Evolutionary conservation across 2,329 filamentous ascomycete genomes (phyloP).

Genomic region (Cladobotryum protrusum): DNA sequence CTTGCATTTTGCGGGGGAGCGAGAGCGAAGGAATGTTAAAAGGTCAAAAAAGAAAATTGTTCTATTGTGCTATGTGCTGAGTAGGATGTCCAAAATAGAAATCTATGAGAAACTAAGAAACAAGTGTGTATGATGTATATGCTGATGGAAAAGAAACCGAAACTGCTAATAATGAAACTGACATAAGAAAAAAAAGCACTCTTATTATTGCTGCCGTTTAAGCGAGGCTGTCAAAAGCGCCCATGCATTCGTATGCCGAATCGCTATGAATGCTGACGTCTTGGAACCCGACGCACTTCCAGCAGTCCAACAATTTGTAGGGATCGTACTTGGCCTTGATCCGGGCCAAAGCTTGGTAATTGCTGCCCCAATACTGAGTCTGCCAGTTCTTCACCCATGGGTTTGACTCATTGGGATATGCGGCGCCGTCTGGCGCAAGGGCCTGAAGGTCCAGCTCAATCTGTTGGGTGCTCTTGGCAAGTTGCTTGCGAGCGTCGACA

Average conservation of each 20-base stretch:
- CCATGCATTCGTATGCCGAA: background rate
- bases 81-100: background rate
- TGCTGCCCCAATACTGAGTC: constrained; percentile 1
- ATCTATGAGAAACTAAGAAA: background rate
- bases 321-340: constrained; percentile 11
- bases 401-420: constrained; percentile 11
- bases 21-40: too few relatives aligned
- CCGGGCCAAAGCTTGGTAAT: background rate
- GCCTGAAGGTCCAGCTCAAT: background rate
- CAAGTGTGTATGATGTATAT: too few relatives aligned
- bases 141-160: too few relatives aligned
- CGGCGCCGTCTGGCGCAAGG: constrained; percentile 1
- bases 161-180: too few relatives aligned
- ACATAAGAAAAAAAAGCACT: too few relatives aligned
- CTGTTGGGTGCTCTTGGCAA: constrained; percentile 2
- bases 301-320: constrained; percentile 2
- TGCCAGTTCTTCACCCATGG: constrained; percentile 6
- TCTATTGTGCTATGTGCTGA: background rate
- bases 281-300: constrained; percentile 9
- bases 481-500: background rate
- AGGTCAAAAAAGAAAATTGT: too few relatives aligned
- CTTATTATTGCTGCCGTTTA: background rate
- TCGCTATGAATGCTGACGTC: background rate
- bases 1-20: too few relatives aligned
- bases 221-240: background rate